These are phyloP conservation scores for Sequoiadendron giganteum DNA, from an alignment of 75 land plant species.

Conservation along the genomic window DNA sequence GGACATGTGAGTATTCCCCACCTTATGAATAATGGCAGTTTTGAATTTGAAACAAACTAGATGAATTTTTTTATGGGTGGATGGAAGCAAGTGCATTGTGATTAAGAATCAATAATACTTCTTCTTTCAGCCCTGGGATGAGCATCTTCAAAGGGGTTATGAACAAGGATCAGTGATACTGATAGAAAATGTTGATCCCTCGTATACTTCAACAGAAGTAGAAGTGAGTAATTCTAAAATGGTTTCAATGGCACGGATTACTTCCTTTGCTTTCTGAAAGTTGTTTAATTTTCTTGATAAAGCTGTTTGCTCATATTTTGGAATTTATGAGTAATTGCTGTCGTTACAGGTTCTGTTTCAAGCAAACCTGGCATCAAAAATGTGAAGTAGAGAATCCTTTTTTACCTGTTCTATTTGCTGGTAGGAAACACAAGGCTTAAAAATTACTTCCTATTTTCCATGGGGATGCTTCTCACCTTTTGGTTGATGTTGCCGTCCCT, in stretches of 20 bases:
- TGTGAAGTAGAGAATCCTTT: background rate
- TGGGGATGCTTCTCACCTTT: background rate
- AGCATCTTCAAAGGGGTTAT: slow-evolving; percentile 32
- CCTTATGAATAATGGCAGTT: background rate
- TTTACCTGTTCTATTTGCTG: background rate
- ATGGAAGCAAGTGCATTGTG: background rate
- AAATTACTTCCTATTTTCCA: background rate
- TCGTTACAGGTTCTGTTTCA: background rate
- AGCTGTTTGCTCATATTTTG: background rate
- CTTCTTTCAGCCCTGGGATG: slow-evolving; percentile 59
- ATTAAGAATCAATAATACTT: background rate
- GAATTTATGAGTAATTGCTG: background rate
- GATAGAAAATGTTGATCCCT: slow-evolving; percentile 61
- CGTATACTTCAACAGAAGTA: slow-evolving; percentile 48
- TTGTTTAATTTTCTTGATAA: background rate
- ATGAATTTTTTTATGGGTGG: no score
- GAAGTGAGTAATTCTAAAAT: slow-evolving; percentile 35
- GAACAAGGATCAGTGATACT: slow-evolving; percentile 51
- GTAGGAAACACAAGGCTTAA: background rate
- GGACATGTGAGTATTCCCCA: slow-evolving; percentile 46
- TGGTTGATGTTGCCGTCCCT: background rate
- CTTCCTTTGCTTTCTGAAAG: background rate
- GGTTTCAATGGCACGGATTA: background rate
- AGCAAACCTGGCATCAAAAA: background rate
- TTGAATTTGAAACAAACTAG: no score